phyloP scores from a whole-genome alignment of 2,329 filamentous ascomycete genomes.

The Aspergillus caelatus region DNA sequence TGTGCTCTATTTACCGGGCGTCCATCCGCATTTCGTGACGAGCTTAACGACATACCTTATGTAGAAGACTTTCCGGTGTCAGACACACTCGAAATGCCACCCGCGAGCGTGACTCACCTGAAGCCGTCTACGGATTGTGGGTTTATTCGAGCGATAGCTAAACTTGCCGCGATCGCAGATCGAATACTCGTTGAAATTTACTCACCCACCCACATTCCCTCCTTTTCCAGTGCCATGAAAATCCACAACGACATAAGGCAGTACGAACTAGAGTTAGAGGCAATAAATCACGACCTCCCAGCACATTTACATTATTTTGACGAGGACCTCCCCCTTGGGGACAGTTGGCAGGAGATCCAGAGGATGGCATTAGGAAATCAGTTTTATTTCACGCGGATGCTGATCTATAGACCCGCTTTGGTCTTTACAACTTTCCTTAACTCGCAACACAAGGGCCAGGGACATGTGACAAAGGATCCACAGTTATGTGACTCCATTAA shows the following conservation, averaged over 20 bases:
- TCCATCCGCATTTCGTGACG: conserved; percentile 8
- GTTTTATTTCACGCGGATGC: conserved; percentile 1
- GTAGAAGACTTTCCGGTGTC: conserved; percentile 5
- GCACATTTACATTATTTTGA: conserved; percentile 8
- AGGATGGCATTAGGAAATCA: not conserved
- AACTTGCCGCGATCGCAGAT: not conserved
- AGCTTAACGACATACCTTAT: conserved; percentile 6
- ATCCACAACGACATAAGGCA: not conserved
- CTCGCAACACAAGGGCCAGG: not conserved
- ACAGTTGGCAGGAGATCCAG: conserved; percentile 6
- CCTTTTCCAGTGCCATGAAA: not conserved
- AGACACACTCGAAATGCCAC: not conserved
- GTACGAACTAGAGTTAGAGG: not conserved
- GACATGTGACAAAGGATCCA: not conserved
- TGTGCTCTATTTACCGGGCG: conserved; percentile 10
- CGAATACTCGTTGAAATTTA: not conserved
- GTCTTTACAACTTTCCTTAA: not conserved
- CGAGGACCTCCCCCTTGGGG: not conserved
- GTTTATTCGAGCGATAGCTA: not conserved
- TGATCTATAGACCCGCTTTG: conserved; percentile 4
- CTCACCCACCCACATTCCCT: not conserved
- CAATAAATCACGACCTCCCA: not conserved
- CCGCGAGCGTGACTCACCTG: not conserved
- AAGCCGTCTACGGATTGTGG: not conserved
- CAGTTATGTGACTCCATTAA: not conserved